Conservation (phyloP, 106 monocot species). For the Allium cepa region DNA sequence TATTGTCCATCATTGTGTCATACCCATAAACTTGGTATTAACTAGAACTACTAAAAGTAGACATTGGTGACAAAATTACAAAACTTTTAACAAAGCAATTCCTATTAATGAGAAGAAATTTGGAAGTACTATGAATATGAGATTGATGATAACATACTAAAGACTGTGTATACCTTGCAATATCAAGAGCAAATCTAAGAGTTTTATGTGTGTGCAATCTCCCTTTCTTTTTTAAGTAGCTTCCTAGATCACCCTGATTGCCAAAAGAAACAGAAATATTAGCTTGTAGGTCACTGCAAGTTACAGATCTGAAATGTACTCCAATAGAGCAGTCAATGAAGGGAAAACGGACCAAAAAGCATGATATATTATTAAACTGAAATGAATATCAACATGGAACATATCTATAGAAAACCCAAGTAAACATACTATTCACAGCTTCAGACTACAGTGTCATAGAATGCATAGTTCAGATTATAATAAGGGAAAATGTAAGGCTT, state of each 20-base stretch:
- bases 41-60: neutral
- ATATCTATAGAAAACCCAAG: neutral
- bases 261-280: neutral
- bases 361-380: neutral
- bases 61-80: neutral
- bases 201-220: slow-evolving; percentile 53
- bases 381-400: neutral
- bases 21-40: too few relatives aligned
- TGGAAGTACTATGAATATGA: too few relatives aligned
- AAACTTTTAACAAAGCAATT: neutral
- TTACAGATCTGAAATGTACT: too few relatives aligned
- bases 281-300: neutral
- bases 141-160: too few relatives aligned
- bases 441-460: neutral
- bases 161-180: slow-evolving; percentile 48
- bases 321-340: neutral
- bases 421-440: neutral
- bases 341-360: neutral
- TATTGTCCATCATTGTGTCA: too few relatives aligned
- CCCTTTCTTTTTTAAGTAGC: slow-evolving; percentile 75
- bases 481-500: slow-evolving; percentile 8
- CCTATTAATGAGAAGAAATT: too few relatives aligned
- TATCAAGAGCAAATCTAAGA: slow-evolving; percentile 74
- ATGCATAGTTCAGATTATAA: neutral
- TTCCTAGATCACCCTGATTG: slow-evolving; percentile 62